Percentiles rank a stretch among this genome's conserved stretches.
Evolutionary conservation across 2,329 filamentous ascomycete species (phyloP).

Genomic region (Ophiostoma pallidulum): DNA sequence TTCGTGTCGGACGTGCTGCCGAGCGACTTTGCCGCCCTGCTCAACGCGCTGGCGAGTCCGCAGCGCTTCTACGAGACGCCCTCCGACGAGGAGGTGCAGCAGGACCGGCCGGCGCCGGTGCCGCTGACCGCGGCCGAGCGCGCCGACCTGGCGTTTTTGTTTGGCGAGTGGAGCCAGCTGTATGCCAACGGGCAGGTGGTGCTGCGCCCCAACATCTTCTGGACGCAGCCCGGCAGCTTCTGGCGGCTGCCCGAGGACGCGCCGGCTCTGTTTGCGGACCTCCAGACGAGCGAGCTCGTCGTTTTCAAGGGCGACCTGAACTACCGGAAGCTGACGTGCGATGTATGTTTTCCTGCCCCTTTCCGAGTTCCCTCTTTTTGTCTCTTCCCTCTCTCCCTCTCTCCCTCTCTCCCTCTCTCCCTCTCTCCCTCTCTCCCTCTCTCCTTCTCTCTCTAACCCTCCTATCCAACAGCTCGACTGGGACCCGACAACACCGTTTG

Average conservation of each 20-base stretch:
- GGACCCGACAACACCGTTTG: constrained; percentile 81
- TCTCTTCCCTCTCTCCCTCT: background rate
- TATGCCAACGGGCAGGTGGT: constrained; percentile 78
- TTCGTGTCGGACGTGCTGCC: constrained; percentile 95
- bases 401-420: background rate
- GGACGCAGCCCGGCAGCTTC: constrained; percentile 80
- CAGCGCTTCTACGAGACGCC: constrained; percentile 68
- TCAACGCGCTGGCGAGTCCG: constrained; percentile 70
- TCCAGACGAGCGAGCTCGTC: constrained; percentile 76
- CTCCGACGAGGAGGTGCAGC: constrained; percentile 56
- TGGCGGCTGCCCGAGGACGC: constrained; percentile 72
- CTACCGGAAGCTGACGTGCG: constrained; percentile 83
- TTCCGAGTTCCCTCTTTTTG: background rate
- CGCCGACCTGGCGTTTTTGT: constrained; percentile 63
- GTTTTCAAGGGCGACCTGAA: constrained; percentile 98
- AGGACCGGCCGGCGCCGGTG: constrained; percentile 46
- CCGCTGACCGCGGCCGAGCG: constrained; percentile 59
- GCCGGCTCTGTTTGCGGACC: constrained; percentile 60
- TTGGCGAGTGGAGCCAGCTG: constrained; percentile 68
- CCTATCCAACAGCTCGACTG: constrained; percentile 53
- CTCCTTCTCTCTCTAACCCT: background rate
- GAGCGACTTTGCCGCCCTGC: constrained; percentile 71
- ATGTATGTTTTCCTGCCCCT: constrained; percentile 47
- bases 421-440: too few species aligned
- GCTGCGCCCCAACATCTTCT: constrained; percentile 78